Percentiles rank a stretch among this genome's conserved stretches.
Conservation (phyloP, 2,329 filamentous ascomycete species). For the Diaporthe capsici region DNA sequence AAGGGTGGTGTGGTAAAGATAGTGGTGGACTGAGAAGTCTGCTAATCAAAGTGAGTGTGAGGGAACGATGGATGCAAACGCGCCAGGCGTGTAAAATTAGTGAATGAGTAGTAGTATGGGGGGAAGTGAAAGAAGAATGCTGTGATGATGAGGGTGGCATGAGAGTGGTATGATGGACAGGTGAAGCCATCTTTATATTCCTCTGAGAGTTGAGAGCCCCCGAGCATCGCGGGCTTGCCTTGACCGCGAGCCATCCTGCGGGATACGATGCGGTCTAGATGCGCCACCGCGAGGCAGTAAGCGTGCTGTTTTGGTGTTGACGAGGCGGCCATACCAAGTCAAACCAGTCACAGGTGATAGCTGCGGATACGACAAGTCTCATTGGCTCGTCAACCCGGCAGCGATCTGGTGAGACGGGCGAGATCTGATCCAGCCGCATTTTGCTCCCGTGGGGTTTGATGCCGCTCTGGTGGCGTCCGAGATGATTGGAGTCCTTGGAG, state of each 20-base stretch:
- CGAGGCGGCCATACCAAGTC: slow-evolving; percentile 21
- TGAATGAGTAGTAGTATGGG: slow-evolving; percentile 17
- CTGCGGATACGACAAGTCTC: background rate
- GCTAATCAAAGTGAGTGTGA: slow-evolving; percentile 21
- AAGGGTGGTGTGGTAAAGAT: slow-evolving; percentile 21
- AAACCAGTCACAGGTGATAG: slow-evolving; percentile 16
- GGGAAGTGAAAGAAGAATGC: slow-evolving; percentile 3
- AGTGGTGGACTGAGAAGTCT: slow-evolving; percentile 23
- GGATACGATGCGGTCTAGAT: slow-evolving; percentile 10
- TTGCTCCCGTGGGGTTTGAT: slow-evolving; percentile 12
- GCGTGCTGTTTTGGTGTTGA: slow-evolving; percentile 9
- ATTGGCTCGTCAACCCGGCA: background rate
- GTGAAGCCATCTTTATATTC: slow-evolving; percentile 17
- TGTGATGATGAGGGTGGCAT: slow-evolving; percentile 28
- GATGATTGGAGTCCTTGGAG: background rate
- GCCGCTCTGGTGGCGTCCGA: background rate
- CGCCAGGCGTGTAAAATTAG: slow-evolving; percentile 31
- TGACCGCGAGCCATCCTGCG: slow-evolving; percentile 9
- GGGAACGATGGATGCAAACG: slow-evolving; percentile 18
- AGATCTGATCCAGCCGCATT: slow-evolving; percentile 10
- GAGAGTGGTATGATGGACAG: slow-evolving; percentile 20
- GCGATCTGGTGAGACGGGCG: slow-evolving; percentile 6
- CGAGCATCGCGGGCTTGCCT: background rate
- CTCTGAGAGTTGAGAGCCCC: background rate
- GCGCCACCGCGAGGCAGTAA: slow-evolving; percentile 9